Percentiles rank a stretch among this genome's conserved stretches.
Evolutionary conservation across 768 basidiomycete genomes (phyloP).

Genomic region (Amyloporia xantha): DNA sequence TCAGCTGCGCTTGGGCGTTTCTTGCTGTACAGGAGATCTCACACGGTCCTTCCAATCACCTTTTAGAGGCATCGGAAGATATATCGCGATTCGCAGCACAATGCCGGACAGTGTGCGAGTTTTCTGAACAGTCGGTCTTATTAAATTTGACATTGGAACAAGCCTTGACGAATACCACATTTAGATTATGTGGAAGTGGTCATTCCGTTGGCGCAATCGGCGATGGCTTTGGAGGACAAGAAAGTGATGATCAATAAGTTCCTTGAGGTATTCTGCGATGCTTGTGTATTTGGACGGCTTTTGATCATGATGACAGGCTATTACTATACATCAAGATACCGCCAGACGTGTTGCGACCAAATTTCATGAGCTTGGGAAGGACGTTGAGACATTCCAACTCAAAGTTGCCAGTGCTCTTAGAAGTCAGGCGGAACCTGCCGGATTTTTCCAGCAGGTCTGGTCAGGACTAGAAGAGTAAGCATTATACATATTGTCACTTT

Average conservation of each 20-base stretch:
- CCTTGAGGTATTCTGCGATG: conserved; percentile 19
- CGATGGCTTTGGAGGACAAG: conserved; percentile 18
- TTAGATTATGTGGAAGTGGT: conserved; percentile 21
- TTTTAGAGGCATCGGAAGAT: conserved; percentile 18
- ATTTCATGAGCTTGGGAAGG: conserved; percentile 20
- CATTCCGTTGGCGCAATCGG: conserved; percentile 18
- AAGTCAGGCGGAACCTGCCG: conserved; percentile 18
- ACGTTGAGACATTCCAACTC: conserved; percentile 22
- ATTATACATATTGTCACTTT: no score
- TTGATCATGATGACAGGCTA: conserved; percentile 15
- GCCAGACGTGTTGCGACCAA: conserved; percentile 14
- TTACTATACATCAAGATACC: conserved; percentile 20
- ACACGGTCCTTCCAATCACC: background rate
- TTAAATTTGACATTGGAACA: background rate
- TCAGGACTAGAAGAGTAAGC: conserved; percentile 21
- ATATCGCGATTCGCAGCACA: conserved; percentile 23
- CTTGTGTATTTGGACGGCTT: no score
- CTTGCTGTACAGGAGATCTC: background rate
- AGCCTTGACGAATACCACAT: background rate
- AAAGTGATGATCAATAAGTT: conserved; percentile 23
- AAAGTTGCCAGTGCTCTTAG: conserved; percentile 22
- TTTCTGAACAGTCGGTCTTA: conserved; percentile 20
- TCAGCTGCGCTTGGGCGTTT: conserved; percentile 1
- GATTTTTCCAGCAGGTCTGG: conserved; percentile 18
- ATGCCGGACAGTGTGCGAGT: conserved; percentile 21